Conservation (phyloP, 2,329 filamentous ascomycete species). For the Cordyceps fumosorosea region DNA sequence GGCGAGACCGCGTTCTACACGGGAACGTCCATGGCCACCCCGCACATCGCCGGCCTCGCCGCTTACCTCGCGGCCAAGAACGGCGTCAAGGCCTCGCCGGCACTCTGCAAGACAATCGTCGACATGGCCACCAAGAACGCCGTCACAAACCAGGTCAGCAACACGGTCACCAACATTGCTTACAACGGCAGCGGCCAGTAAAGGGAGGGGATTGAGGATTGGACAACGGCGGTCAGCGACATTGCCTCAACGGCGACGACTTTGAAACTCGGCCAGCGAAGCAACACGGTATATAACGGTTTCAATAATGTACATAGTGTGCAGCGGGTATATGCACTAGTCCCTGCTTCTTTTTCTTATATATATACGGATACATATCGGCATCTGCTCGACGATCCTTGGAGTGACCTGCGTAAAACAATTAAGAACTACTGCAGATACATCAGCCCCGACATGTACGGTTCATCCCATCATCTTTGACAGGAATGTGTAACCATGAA, state of each 20-base stretch:
- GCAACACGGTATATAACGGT: background rate
- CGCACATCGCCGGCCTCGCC: conserved; percentile 18
- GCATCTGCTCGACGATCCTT: too few species aligned
- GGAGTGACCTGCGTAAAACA: too few species aligned
- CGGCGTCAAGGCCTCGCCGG: conserved; percentile 12
- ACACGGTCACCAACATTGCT: conserved; percentile 36
- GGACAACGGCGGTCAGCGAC: too few species aligned
- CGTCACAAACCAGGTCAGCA: conserved; percentile 23
- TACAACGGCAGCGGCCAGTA: conserved; percentile 33
- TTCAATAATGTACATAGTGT: background rate
- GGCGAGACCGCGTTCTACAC: conserved; percentile 36
- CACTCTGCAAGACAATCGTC: conserved; percentile 25
- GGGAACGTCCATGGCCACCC: conserved; percentile 32
- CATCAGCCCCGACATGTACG: too few species aligned
- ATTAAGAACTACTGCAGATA: too few species aligned
- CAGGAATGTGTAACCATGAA: too few species aligned
- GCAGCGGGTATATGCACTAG: background rate
- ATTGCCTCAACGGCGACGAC: too few species aligned
- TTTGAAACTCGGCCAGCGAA: too few species aligned
- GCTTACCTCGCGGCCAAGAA: conserved; percentile 29
- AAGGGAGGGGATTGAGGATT: too few species aligned
- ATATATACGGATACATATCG: too few species aligned
- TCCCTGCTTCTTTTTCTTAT: too few species aligned
- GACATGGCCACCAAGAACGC: conserved; percentile 30
- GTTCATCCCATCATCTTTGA: too few species aligned